These are phyloP conservation scores for Mycena vulgaris DNA, from an alignment of 768 basidiomycete species.

Conservation along the genomic window DNA sequence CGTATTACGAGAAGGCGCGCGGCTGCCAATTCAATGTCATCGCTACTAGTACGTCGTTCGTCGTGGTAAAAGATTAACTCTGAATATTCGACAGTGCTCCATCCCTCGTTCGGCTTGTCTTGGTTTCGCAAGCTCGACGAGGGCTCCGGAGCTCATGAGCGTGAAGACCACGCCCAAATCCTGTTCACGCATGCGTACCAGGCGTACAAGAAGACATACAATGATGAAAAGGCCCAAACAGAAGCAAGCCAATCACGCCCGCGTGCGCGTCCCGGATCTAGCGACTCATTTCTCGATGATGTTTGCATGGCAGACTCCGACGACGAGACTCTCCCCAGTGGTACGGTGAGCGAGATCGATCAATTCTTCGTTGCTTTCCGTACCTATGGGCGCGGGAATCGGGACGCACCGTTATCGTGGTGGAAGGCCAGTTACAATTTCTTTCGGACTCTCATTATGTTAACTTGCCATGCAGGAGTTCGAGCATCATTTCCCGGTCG, in stretches of 20 bases:
- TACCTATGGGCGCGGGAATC: background rate
- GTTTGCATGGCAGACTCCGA: background rate
- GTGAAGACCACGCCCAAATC: background rate
- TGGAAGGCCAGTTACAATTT: background rate
- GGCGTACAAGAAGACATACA: constrained; percentile 1
- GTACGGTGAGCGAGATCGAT: background rate
- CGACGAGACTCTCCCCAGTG: background rate
- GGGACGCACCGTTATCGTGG: background rate
- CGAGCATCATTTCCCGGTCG: no score
- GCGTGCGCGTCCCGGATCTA: background rate
- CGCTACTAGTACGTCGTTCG: background rate
- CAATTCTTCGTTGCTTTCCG: constrained; percentile 1
- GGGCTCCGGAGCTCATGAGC: no score
- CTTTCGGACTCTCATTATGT: background rate
- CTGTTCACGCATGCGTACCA: constrained; percentile 1
- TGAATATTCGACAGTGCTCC: background rate
- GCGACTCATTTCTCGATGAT: background rate
- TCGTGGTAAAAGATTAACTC: background rate
- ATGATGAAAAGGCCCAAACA: background rate
- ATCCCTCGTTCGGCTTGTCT: background rate
- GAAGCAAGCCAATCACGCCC: background rate
- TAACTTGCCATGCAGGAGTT: background rate
- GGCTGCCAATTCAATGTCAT: no score
- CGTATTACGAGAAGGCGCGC: background rate
- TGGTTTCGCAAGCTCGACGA: background rate